Base-by-base conservation (phyloP, 1,139 yeast species). In the Pneumocystis sp. region DNA sequence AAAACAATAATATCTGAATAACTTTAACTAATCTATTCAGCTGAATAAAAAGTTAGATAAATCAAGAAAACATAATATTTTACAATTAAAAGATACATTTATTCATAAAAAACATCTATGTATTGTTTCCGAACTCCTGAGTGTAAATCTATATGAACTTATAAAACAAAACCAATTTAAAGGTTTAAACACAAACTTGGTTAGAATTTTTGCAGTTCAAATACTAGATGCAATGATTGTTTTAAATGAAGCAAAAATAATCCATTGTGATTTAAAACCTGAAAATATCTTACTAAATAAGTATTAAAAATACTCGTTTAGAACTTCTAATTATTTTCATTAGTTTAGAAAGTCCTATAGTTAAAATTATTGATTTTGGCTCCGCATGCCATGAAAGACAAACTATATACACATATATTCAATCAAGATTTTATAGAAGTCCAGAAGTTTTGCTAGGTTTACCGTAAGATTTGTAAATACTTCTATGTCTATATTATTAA, bases 261-360 rank as follows among this genome's bases (percentile, higher is more conserved):
- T 93, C 61, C 99, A 93, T 74, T 93, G 99, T 77, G 99, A 93
- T 76, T 78, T 93, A 73, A 95, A 95, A 74, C 99, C 99, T 0
- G 99, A 95, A 72, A 95, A 95, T 74, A 89, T 95, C 63, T 77
- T 95, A 64, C 78, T 95, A 59, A 84, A 88, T 65, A 85, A 86
- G 69, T 63, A 50, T 40, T 65, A 21, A 15, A 17, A 10, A 10
- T 12, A 25, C 8, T 4, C 1, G 10, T n/a, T 31, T 2, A 39
- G 17, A 21, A 25, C 31, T 35, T n/a, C 50, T 57, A 40, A 19
- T 34, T 35, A 25, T 40, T 17, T 31, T 35, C 34, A 17, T 21
- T 63, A 69, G 70, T 65, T 85, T 93, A 0, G 96, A 90, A 74
- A 83, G 85, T 68, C 96, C 97, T 2, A 88, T 86, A 65, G 83